phyloP scores from a whole-genome alignment of 2,329 filamentous ascomycete species.

The Onygenales sp. region DNA sequence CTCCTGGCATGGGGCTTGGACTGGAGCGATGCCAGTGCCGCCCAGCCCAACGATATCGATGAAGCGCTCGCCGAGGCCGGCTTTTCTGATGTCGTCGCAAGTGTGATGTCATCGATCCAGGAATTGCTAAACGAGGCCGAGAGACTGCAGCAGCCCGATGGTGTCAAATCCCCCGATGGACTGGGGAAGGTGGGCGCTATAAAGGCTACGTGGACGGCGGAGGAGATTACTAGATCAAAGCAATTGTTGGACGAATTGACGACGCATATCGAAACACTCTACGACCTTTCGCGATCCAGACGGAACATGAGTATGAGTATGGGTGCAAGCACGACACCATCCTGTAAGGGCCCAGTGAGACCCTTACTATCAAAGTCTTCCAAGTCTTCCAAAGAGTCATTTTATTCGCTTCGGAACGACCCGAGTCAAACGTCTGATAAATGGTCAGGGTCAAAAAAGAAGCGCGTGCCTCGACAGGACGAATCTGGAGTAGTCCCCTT shows the following conservation, averaged over 20 bases:
- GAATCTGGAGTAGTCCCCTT: not conserved
- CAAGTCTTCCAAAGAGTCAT: constrained; percentile 15
- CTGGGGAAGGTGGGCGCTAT: constrained; percentile 30
- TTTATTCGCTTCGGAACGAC: constrained; percentile 11
- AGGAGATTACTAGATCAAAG: constrained; percentile 46
- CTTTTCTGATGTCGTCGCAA: constrained; percentile 54
- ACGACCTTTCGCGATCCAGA: constrained; percentile 51
- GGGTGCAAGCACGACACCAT: constrained; percentile 20
- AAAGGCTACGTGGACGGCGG: constrained; percentile 38
- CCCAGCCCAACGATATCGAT: constrained; percentile 51
- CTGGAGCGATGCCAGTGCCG: constrained; percentile 54
- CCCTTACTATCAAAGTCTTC: constrained; percentile 21
- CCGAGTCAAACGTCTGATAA: not conserved
- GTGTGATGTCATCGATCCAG: constrained; percentile 55
- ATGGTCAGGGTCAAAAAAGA: constrained; percentile 1
- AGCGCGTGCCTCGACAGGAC: not conserved
- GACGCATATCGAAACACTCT: constrained; percentile 54
- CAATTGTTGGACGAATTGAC: constrained; percentile 52
- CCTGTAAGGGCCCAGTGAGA: constrained; percentile 16
- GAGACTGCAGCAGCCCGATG: constrained; percentile 38
- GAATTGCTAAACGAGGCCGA: constrained; percentile 54
- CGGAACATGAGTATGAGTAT: constrained; percentile 36
- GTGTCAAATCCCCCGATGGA: constrained; percentile 28
- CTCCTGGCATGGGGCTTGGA: constrained; percentile 56
- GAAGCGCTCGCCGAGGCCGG: constrained; percentile 53